Evolutionary conservation across 164 flowering plant genomes (phyloP).

Genomic region (Nymphaea thermarum): DNA sequence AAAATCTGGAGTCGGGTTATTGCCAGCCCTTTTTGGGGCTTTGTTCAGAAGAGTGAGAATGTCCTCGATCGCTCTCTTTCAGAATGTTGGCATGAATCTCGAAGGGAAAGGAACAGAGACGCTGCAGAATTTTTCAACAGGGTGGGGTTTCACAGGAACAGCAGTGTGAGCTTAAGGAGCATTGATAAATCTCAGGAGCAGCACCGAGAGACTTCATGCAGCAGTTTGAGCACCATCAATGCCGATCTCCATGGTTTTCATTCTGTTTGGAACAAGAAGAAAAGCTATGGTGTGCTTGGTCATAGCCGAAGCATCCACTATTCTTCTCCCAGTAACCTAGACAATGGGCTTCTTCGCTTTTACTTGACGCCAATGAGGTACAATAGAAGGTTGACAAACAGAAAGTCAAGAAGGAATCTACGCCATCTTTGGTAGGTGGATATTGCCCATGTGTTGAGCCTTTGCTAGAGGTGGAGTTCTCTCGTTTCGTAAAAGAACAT

Average conservation of each 20-base stretch:
- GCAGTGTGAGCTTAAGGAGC: slow-evolving; percentile 1
- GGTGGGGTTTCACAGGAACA: slow-evolving; percentile 1
- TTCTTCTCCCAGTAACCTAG: slow-evolving; percentile 10
- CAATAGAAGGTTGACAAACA: slow-evolving; percentile 9
- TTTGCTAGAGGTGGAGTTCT: slow-evolving; percentile 3
- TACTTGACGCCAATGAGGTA: slow-evolving; percentile 15
- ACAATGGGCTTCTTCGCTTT: slow-evolving; percentile 15
- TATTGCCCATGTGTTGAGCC: slow-evolving; percentile 4
- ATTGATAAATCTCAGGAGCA: not conserved
- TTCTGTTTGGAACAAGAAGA: slow-evolving; percentile 5
- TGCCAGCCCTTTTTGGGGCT: slow-evolving; percentile 11
- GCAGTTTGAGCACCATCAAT: not conserved
- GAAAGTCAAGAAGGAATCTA: not conserved
- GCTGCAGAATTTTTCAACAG: not conserved
- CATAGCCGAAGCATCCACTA: slow-evolving; percentile 16
- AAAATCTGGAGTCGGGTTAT: slow-evolving; percentile 8
- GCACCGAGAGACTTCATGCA: not conserved
- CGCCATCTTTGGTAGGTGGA: slow-evolving; percentile 1
- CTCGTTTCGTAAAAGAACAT: no score
- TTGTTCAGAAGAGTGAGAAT: slow-evolving; percentile 9
- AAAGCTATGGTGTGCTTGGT: slow-evolving; percentile 5
- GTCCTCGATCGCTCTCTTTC: slow-evolving; percentile 11
- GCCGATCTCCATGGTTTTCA: slow-evolving; percentile 2
- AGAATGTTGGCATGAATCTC: slow-evolving; percentile 10
- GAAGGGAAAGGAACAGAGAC: slow-evolving; percentile 2